Conservation (phyloP, 306 rosid species). For the Betula pendula region DNA sequence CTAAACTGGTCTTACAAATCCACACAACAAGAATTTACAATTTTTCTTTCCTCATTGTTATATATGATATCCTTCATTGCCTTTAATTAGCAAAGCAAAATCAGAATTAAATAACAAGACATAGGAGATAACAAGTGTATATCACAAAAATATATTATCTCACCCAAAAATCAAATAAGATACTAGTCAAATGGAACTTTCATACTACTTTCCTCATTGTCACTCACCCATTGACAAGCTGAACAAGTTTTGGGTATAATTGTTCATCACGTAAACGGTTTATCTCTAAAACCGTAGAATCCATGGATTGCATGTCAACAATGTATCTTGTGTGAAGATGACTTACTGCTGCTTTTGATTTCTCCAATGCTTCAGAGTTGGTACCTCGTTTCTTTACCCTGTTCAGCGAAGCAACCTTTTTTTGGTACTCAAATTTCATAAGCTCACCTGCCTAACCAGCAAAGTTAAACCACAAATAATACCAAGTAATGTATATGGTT, state of each 20-base stretch:
- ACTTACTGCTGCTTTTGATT: constrained; percentile 87
- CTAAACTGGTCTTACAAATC: too few relatives aligned
- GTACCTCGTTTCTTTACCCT: constrained; percentile 67
- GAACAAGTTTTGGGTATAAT: constrained; percentile 79
- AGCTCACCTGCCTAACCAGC: constrained; percentile 85
- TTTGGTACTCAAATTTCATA: constrained; percentile 90
- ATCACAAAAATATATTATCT: neutral
- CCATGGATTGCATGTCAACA: constrained; percentile 99
- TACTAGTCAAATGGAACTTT: constrained; percentile 9
- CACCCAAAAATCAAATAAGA: constrained; percentile 3
- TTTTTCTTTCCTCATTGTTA: neutral
- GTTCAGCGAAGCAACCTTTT: constrained; percentile 68
- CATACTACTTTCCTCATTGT: constrained; percentile 15
- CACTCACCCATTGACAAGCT: constrained; percentile 88
- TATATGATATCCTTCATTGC: neutral
- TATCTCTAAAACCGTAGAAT: constrained; percentile 93
- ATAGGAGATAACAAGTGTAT: neutral
- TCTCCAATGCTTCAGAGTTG: constrained; percentile 78
- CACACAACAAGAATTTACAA: neutral
- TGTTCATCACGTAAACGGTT: constrained; percentile 81
- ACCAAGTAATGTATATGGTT: neutral
- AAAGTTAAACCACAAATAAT: constrained; percentile 24
- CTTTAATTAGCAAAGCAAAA: neutral
- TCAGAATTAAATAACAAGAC: neutral
- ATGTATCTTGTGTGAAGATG: constrained; percentile 96